Evolutionary conservation across 257 asterid species (phyloP).

Genomic region (Capsicum rhomboideum): DNA sequence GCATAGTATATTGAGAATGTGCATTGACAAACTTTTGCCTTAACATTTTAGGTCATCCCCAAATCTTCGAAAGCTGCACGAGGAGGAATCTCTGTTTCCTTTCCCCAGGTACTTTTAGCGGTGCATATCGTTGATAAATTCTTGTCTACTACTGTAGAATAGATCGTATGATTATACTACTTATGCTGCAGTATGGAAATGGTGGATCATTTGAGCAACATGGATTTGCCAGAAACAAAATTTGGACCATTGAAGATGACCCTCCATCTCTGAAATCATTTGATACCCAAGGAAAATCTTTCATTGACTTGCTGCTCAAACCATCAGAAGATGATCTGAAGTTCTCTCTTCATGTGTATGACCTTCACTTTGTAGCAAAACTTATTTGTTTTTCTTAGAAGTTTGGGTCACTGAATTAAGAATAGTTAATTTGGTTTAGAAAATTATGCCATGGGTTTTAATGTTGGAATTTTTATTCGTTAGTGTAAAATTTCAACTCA

Average conservation of each 20-base stretch:
- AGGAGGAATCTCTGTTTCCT: conserved; percentile 84
- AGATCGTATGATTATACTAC: conserved; percentile 5
- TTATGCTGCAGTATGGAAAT: conserved; percentile 54
- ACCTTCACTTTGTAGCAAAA: background rate
- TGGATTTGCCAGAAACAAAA: conserved; percentile 73
- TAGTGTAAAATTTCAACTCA: background rate
- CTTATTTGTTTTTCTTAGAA: background rate
- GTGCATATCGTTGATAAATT: background rate
- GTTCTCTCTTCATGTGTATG: conserved; percentile 81
- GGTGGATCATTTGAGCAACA: conserved; percentile 63
- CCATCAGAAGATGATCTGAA: conserved; percentile 80
- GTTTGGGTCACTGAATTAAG: background rate
- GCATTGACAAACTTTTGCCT: background rate
- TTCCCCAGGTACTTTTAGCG: conserved; percentile 67
- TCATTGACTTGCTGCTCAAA: conserved; percentile 72
- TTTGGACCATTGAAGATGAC: conserved; percentile 70
- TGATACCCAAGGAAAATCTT: conserved; percentile 58
- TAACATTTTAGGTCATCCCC: conserved; percentile 43
- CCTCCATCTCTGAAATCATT: conserved; percentile 64
- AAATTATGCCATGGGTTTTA: background rate
- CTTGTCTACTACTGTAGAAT: background rate
- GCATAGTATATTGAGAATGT: background rate
- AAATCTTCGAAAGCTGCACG: conserved; percentile 82
- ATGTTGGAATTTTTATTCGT: background rate
- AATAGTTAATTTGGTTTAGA: background rate